phyloP scores from a whole-genome alignment of 2,329 filamentous ascomycete species.

The Ophiostoma sp. region DNA sequence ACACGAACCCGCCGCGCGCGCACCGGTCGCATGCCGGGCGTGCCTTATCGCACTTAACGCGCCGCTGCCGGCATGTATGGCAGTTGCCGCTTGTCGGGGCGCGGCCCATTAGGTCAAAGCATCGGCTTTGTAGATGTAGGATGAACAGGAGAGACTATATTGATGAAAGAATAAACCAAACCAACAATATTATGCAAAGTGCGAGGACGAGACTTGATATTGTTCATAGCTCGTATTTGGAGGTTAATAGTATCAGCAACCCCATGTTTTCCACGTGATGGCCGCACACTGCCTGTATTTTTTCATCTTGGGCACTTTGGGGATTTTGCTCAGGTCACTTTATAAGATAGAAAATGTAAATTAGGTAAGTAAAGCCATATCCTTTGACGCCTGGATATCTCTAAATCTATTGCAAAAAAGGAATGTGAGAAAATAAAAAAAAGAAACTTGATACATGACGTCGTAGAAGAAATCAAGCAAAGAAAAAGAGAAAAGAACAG shows the following conservation, averaged over 20 bases:
- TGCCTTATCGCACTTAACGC: slow-evolving; percentile 31
- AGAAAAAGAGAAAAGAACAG: background rate
- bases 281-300: no score
- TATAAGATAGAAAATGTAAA: slow-evolving; percentile 7
- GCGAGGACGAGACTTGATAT: no score
- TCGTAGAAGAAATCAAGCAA: background rate
- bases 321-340: background rate
- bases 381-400: slow-evolving; percentile 24
- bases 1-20: slow-evolving; percentile 27
- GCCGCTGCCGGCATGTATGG: slow-evolving; percentile 30
- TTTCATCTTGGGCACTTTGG: no score
- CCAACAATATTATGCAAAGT: no score
- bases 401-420: slow-evolving; percentile 22
- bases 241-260: no score
- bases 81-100: slow-evolving; percentile 31
- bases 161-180: no score
- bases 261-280: no score
- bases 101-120: slow-evolving; percentile 27
- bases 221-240: no score
- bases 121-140: background rate
- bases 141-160: background rate
- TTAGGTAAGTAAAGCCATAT: slow-evolving; percentile 5
- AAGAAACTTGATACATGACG: background rate
- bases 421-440: slow-evolving; percentile 9
- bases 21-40: slow-evolving; percentile 29